Evolutionary conservation across 176 grass and related monocot genomes (phyloP), one percentile per base, ranked within the genome.

Genomic region (Lolium multiflorum): DNA sequence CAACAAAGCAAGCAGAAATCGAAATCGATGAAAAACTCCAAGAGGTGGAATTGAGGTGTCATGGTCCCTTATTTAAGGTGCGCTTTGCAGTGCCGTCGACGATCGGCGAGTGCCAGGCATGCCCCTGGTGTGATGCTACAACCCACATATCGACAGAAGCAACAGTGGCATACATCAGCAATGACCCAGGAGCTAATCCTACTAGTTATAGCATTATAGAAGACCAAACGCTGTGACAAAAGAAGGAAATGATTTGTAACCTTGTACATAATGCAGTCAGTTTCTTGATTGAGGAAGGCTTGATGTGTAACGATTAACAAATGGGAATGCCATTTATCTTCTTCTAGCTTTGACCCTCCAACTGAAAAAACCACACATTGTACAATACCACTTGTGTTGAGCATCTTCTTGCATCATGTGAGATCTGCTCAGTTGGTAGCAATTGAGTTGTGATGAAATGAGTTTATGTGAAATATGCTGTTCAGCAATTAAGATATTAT

Each of bases 1-100:
- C 90, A 99, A 67, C 94, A 99, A 84, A 87, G 90, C 71, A 93
- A 99, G 79, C 81, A 91, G 47, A 99, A 99, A 78, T 89, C 97
- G 0, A 99, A 96, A 91, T 65, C 41, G 5, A 71, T 91, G 74
- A 99, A 99, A 66, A 99, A 99, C 9, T 54, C 83, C 15, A 95
- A 95, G 79, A 88, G 97, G 71, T 99, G 97, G 97, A 92, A 91
- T 3, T 94, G 51, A 94, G 50, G 0, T 86, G 3, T 31, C 66
- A 46, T 78, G 43, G 44, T 77, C 7, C 24, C 43, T 90, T 54
- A 24, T 22, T 14, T 2, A 38, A 13, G 20, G 57, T 24, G 51
- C 14, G n/a, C 60, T 81, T 76, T 6, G 7, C 39, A 28, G 26
- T n/a, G 49, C 58, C 2, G 0, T 79, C 65, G 11, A 44, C 72